Base-by-base conservation (phyloP, 176 grass and related monocot genomes). In the Themeda triandra region DNA sequence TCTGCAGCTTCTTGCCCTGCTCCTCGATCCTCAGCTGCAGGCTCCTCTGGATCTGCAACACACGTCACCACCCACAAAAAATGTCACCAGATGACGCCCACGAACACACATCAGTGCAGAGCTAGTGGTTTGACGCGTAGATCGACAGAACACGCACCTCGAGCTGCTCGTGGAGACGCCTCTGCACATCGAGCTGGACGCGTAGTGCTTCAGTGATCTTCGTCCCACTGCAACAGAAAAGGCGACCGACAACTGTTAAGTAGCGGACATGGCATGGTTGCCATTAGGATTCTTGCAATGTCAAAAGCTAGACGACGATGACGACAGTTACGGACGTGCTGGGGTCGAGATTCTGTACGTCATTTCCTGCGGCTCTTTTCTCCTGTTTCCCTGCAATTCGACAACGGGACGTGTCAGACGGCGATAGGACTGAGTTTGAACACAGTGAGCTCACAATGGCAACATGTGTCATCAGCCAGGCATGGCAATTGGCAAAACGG, bases 101-200 rank as follows among this genome's bases (percentile, higher is more conserved):
- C 25, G 10, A 60, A 0, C 51, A 41, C 31, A n/a, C 33, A 63
- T 37, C 33, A 64, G n/a, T n/a, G n/a, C n/a, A n/a, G 24, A 30
- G 35, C 4, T 28, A 75, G 60, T 67, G 60, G n/a, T 75, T 67
- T 59, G 78, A 56, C 45, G 66, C 35, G 42, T 62, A 35, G 48
- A 86, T 59, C 2, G 53, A 59, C 56, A 44, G 17, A 58, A n/a
- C n/a, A n/a, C n/a, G 71, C 72, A 98, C 95, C 95, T 95, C 91
- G 2, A 98, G 91, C 84, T 98, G 95, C 82, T 98, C 95, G 51
- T 98, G 91, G 82, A 98, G 95, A n/a, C 87, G 75, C 86, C 83
- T 92, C 84, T 98, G 95, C 27, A 98, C 92, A 74, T 95, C 92
- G 40, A 95, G 87, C 78, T 98, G 95, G 73, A 90, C 80, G 74